A percentile compares a stretch with the other conserved stretches of the same genome.
These are phyloP conservation scores for Capsicum rhomboideum DNA, from an alignment of 257 asterid species.

Conservation along the genomic window DNA sequence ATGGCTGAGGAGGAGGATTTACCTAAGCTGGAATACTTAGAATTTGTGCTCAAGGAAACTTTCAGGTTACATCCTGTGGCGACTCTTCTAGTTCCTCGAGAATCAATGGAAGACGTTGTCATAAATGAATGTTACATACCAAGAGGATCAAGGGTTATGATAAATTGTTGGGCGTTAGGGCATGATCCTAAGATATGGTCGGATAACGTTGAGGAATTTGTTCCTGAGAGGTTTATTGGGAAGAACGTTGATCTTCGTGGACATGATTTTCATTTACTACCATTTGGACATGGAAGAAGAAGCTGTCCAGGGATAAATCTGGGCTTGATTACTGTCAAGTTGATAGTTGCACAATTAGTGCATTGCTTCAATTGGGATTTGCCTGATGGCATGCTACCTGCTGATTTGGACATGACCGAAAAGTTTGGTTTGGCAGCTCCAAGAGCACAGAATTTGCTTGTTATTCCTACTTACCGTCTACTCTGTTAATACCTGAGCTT, in stretches of 20 bases:
- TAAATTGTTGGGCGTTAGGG: constrained; percentile 8
- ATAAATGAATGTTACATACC: constrained; percentile 1
- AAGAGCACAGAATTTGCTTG: constrained; percentile 3
- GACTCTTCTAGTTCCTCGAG: constrained; percentile 1
- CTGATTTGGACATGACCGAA: constrained; percentile 8
- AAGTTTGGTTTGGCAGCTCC: constrained; percentile 7
- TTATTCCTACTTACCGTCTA: constrained; percentile 1
- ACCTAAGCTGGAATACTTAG: constrained; percentile 6
- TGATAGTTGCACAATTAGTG: neutral
- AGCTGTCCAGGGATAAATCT: constrained; percentile 2
- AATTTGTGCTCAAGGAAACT: constrained; percentile 1
- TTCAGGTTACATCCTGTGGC: constrained; percentile 12
- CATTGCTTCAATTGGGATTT: constrained; percentile 11
- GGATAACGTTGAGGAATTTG: neutral
- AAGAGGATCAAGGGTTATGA: neutral
- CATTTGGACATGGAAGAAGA: constrained; percentile 10
- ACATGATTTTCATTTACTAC: neutral
- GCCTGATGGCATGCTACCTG: neutral
- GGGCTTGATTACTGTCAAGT: constrained; percentile 1
- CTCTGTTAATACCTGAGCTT: neutral
- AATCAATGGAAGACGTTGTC: neutral
- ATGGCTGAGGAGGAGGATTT: constrained; percentile 2
- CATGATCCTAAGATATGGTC: constrained; percentile 3
- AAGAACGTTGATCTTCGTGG: neutral
- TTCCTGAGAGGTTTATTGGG: neutral